A percentile compares a stretch with the other conserved stretches of the same genome.
phyloP scores from a whole-genome alignment of 2,329 filamentous ascomycete genomes.

The Aspergillus fijiensis region DNA sequence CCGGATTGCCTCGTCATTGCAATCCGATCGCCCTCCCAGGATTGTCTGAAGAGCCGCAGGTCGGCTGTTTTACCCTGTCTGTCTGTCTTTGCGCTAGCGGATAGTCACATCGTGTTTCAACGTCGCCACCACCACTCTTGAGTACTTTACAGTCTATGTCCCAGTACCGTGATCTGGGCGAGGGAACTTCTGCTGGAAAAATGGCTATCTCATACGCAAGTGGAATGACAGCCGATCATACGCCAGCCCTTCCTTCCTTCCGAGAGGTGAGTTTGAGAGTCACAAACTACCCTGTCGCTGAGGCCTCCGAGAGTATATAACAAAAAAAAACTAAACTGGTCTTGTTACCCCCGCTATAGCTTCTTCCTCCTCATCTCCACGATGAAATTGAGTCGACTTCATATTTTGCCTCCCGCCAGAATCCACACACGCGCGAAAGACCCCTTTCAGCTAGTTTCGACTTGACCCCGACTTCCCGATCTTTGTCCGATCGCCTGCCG shows the following conservation, averaged over 20 bases:
- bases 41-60: conserved; percentile 17
- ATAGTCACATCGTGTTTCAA: background rate
- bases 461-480: conserved; percentile 30
- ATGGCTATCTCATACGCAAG: conserved; percentile 43
- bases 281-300: background rate
- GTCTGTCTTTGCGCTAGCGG: conserved; percentile 1
- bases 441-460: conserved; percentile 31
- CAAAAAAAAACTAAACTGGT: conserved; percentile 11
- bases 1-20: background rate
- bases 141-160: conserved; percentile 34
- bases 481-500: conserved; percentile 26
- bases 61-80: conserved; percentile 16
- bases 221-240: conserved; percentile 32
- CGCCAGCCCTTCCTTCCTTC: conserved; percentile 40
- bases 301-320: background rate
- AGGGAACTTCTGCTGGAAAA: conserved; percentile 29
- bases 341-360: conserved; percentile 19
- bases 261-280: conserved; percentile 34
- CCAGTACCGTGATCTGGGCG: conserved; percentile 32
- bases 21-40: background rate
- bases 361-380: conserved; percentile 43
- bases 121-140: conserved; percentile 3
- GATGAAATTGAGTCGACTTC: conserved; percentile 44
- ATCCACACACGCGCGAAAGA: conserved; percentile 33
- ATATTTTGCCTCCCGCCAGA: conserved; percentile 31